These are phyloP conservation scores for Phytophthora fragariaefolia DNA, from an alignment of 352 stramenopile genomes.

Conservation along the genomic window DNA sequence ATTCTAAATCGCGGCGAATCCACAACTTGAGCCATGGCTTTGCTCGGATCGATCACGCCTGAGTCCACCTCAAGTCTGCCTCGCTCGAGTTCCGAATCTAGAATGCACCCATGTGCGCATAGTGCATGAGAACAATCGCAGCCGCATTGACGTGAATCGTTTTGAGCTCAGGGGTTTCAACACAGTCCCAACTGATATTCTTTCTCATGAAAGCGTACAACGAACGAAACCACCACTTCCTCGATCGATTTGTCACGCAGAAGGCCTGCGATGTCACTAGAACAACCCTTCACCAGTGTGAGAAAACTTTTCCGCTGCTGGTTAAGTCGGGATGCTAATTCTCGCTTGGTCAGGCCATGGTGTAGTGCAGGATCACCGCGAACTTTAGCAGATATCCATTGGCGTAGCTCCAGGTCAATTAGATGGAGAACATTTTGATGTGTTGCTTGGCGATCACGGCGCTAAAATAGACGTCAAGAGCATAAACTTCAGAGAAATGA, in stretches of 20 bases:
- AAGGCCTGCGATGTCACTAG: slow-evolving; percentile 8
- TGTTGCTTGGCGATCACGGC: slow-evolving; percentile 40
- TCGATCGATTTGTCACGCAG: slow-evolving; percentile 13
- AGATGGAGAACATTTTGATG: slow-evolving; percentile 47
- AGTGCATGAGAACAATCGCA: slow-evolving; percentile 4
- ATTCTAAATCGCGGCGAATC: slow-evolving; percentile 26
- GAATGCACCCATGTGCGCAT: slow-evolving; percentile 8
- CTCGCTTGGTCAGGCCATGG: slow-evolving; percentile 9
- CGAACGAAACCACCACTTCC: slow-evolving; percentile 31
- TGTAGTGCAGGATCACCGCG: slow-evolving; percentile 14
- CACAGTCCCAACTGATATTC: slow-evolving; percentile 20
- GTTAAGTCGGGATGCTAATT: slow-evolving; percentile 51
- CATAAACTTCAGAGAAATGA: no score
- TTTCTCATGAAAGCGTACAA: slow-evolving; percentile 35
- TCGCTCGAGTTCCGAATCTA: slow-evolving; percentile 9
- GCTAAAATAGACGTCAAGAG: slow-evolving; percentile 23
- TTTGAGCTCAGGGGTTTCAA: slow-evolving; percentile 17
- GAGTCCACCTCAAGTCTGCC: background rate
- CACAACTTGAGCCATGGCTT: slow-evolving; percentile 33
- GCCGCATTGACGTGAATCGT: slow-evolving; percentile 5
- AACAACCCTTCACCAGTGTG: slow-evolving; percentile 34
- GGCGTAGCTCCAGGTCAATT: slow-evolving; percentile 63
- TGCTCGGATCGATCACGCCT: background rate
- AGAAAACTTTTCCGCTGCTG: slow-evolving; percentile 50
- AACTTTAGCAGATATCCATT: slow-evolving; percentile 60